phyloP scores from a whole-genome alignment of 306 rosid genomes.

The Quercus wislizeni region DNA sequence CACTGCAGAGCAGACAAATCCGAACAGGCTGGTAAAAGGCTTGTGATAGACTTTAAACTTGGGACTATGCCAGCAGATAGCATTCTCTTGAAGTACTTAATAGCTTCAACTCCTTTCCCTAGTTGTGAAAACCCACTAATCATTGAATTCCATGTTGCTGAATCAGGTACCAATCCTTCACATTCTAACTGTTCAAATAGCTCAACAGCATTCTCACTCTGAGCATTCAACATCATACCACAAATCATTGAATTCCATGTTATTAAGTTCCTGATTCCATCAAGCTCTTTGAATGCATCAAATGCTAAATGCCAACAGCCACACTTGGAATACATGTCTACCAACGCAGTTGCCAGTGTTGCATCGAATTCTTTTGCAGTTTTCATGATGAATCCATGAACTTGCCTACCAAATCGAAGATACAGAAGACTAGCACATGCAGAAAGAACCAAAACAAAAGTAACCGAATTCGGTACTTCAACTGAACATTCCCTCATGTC shows the following conservation, averaged over 20 bases:
- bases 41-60: slow-evolving; percentile 52
- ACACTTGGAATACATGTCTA: slow-evolving; percentile 72
- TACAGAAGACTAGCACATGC: slow-evolving; percentile 46
- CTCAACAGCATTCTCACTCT: slow-evolving; percentile 42
- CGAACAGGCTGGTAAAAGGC: slow-evolving; percentile 60
- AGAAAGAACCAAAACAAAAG: slow-evolving; percentile 54
- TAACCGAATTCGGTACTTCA: slow-evolving; percentile 40
- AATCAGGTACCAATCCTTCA: slow-evolving; percentile 60
- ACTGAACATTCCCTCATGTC: slow-evolving; percentile 31
- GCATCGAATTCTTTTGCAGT: slow-evolving; percentile 23
- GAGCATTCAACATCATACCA: slow-evolving; percentile 62
- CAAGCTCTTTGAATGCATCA: slow-evolving; percentile 34
- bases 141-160: slow-evolving; percentile 75
- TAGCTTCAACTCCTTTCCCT: slow-evolving; percentile 47
- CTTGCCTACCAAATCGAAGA: slow-evolving; percentile 54
- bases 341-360: slow-evolving; percentile 56
- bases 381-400: slow-evolving; percentile 56
- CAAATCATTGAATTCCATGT: slow-evolving; percentile 73
- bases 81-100: slow-evolving; percentile 60
- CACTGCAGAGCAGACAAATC: slow-evolving; percentile 42
- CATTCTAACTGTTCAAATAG: slow-evolving; percentile 41
- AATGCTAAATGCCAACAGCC: slow-evolving; percentile 54
- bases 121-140: slow-evolving; percentile 56
- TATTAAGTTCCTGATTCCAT: slow-evolving; percentile 40
- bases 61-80: slow-evolving; percentile 41